Conservation (phyloP, 2,329 filamentous ascomycete genomes). For the Fusarium odoratissimum region DNA sequence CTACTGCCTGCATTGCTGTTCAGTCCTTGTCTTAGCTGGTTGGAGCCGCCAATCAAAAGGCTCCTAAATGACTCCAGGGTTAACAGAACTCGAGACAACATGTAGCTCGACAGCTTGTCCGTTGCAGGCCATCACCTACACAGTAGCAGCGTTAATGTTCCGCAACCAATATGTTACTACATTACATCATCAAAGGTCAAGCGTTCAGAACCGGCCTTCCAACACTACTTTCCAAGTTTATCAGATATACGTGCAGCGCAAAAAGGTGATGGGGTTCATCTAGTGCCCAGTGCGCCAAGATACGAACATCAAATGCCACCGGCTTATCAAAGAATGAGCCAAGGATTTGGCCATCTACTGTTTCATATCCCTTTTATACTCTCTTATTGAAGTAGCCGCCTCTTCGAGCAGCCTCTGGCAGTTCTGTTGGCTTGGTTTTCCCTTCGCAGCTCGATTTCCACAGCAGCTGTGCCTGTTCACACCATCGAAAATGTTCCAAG, state of each 20-base stretch:
- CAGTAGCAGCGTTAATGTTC: no score
- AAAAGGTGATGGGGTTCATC: no score
- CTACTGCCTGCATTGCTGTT: no score
- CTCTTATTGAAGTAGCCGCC: not conserved
- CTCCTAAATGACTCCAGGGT: no score
- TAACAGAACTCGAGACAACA: no score
- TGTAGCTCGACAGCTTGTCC: no score
- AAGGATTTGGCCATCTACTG: not conserved
- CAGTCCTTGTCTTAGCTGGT: no score
- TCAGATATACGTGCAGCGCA: rapidly evolving
- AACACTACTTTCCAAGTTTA: not conserved
- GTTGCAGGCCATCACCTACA: no score
- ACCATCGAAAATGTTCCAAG: not conserved
- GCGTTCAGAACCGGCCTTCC: no score
- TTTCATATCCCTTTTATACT: not conserved
- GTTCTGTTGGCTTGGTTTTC: rapidly evolving
- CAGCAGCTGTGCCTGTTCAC: not conserved
- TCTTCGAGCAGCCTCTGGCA: not conserved
- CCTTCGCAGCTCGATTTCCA: not conserved
- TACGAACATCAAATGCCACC: not conserved
- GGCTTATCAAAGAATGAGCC: rapidly evolving
- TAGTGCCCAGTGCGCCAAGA: rapidly evolving
- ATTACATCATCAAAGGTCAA: no score
- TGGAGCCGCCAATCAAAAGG: no score
- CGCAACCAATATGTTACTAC: no score